These are phyloP conservation scores for Rhodotorula sp. DNA, from an alignment of 1,284 basidiomycete genomes.

Conservation along the genomic window DNA sequence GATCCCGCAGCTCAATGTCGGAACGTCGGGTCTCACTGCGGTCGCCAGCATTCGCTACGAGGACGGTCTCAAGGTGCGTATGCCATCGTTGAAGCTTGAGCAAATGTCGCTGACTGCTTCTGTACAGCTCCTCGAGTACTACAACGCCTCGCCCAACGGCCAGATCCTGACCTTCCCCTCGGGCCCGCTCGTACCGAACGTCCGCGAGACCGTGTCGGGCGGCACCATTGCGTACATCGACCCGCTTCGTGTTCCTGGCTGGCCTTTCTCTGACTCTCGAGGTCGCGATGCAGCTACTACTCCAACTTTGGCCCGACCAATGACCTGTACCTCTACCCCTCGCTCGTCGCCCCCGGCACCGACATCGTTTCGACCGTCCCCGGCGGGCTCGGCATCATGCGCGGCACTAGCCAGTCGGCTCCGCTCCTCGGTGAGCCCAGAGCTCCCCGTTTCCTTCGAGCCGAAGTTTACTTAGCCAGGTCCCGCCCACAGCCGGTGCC, in stretches of 20 bases:
- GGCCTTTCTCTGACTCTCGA: not conserved
- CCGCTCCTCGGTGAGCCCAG: slow-evolving; percentile 29
- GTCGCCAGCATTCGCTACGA: slow-evolving; percentile 27
- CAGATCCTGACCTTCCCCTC: slow-evolving; percentile 22
- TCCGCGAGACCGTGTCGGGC: slow-evolving; percentile 56
- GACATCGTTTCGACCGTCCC: slow-evolving; percentile 64
- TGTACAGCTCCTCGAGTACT: slow-evolving; percentile 26
- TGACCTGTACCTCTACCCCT: slow-evolving; percentile 63
- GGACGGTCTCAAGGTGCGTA: slow-evolving; percentile 26
- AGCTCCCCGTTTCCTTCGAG: not conserved
- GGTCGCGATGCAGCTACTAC: slow-evolving; percentile 49
- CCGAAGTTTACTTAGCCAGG: not conserved
- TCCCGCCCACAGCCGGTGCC: slow-evolving; percentile 64
- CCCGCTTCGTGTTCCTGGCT: too few relatives aligned
- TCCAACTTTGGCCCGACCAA: slow-evolving; percentile 63
- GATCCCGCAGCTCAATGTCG: slow-evolving; percentile 32
- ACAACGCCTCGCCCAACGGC: not conserved
- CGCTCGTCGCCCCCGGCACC: slow-evolving; percentile 61
- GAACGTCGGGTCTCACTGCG: slow-evolving; percentile 6
- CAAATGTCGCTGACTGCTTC: too few relatives aligned
- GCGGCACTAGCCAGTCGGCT: slow-evolving; percentile 52
- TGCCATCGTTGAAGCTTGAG: not conserved
- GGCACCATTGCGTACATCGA: slow-evolving; percentile 57
- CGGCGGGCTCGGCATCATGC: slow-evolving; percentile 56
- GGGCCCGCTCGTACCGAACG: slow-evolving; percentile 25